Evolutionary conservation across 208 protist genomes (phyloP), one percentile per base, ranked within the genome.

Genomic region (Leishmania gerbilli): DNA sequence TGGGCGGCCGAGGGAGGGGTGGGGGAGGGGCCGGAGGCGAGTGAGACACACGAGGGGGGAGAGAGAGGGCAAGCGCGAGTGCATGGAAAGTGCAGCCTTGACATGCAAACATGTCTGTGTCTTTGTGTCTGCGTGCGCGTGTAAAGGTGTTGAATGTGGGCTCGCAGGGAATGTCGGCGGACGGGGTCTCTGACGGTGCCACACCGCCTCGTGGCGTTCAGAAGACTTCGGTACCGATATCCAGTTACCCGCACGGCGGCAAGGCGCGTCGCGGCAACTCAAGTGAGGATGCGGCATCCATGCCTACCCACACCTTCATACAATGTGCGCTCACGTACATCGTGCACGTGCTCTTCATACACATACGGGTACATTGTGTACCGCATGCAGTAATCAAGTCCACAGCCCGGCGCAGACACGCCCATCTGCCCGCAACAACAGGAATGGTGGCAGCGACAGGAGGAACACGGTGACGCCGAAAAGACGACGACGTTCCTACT

Each of bases 1-100:
- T 31, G 13, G 42, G 76, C 58, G 55, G 79, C 67, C 45, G 8
- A 42, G 68, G 34, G 64, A 69, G 45, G 81, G 27, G 75, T 79
- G 76, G 34, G 5, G 27, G 21, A 37, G 31, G 47, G 13, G 71
- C 34, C 1, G 6, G 49, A 55, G 24, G 27, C 58, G 27, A 19
- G 27, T n/a, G 42, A 45, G 42, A 45, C 42, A 45, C 42, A 40
- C 24, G 21, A 60, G 55, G 6, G 55, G 37, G 21, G 82, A 74
- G 58, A 42, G 27, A 60, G 24, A 15, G 13, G 71, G 27, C 58
- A 2, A 40, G 64, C 7, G 65, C 1, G 34, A 19, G 67, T 71
- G 34, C 40, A 47, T 47, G 5, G 7, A 24, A 15, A 40, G 31
- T 24, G 40, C 69, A 37, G 13, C 47, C 17, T 9, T 27, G 8